Conservation (phyloP, 306 rosid species). For the Acacia confusa region DNA sequence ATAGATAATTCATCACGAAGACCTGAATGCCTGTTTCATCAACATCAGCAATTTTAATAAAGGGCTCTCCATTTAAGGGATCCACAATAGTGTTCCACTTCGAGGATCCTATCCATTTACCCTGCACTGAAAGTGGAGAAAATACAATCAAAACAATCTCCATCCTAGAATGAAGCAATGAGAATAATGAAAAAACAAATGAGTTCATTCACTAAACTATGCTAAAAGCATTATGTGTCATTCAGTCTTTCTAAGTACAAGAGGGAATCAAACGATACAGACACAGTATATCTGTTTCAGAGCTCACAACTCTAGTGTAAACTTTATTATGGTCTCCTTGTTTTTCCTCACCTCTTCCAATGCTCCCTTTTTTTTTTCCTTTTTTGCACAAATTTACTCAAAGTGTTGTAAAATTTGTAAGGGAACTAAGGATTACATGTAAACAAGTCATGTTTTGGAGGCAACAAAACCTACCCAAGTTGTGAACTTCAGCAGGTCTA, state of each 20-base stretch:
- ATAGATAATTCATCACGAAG: not conserved
- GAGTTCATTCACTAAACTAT: constrained; percentile 8
- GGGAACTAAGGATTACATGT: not conserved
- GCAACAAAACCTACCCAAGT: constrained; percentile 61
- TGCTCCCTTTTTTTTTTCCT: not conserved
- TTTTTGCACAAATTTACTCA: constrained; percentile 9
- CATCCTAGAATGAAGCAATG: not conserved
- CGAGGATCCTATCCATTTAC: constrained; percentile 78
- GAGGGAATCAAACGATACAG: not conserved
- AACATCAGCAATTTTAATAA: constrained; percentile 87
- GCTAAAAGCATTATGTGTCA: not conserved
- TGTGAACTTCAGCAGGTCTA: constrained; percentile 83
- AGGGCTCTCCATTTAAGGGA: constrained; percentile 95
- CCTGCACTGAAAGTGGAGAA: constrained; percentile 71
- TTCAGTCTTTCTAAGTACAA: constrained; percentile 6
- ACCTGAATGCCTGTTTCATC: constrained; percentile 86
- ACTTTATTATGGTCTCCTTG: not conserved
- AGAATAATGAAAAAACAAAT: constrained; percentile 3
- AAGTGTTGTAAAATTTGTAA: not conserved
- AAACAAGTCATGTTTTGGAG: constrained; percentile 13
- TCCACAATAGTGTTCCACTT: constrained; percentile 70
- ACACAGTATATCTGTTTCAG: not conserved
- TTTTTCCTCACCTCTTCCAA: not conserved
- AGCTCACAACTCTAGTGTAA: not conserved
- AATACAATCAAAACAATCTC: constrained; percentile 29